phyloP scores from a whole-genome alignment of 2,329 filamentous ascomycete genomes.

The Sporothrix phasma region DNA sequence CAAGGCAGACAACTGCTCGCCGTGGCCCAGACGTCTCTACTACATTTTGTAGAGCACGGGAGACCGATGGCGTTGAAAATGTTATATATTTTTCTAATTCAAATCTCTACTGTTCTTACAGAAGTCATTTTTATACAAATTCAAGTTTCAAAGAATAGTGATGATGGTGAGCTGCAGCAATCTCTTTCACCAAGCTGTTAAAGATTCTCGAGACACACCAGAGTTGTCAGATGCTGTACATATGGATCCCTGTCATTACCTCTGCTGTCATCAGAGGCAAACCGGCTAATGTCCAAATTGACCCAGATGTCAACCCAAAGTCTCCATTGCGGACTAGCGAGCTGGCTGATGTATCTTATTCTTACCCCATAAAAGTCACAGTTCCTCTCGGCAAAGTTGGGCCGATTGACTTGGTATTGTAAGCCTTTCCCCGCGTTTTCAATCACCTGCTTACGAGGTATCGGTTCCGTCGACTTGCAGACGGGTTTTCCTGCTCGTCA shows the following conservation, averaged over 20 bases:
- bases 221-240: not conserved
- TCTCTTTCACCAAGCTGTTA: too few relatives aligned
- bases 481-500: not conserved
- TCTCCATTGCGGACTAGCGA: too few relatives aligned
- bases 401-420: not conserved
- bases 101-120: too few relatives aligned
- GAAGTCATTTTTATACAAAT: too few relatives aligned
- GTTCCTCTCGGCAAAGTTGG: not conserved
- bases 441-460: not conserved
- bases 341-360: too few relatives aligned
- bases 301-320: not conserved
- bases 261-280: not conserved
- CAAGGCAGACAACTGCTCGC: not conserved
- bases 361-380: too few relatives aligned
- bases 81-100: too few relatives aligned
- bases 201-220: too few relatives aligned
- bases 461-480: not conserved
- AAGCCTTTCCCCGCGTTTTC: not conserved
- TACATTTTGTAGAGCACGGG: too few relatives aligned
- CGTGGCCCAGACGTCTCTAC: not conserved
- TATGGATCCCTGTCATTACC: not conserved
- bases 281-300: not conserved
- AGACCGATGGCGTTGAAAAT: not conserved
- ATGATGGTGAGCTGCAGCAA: too few relatives aligned
- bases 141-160: too few relatives aligned